A percentile compares a stretch with the other conserved stretches of the same genome.
These are phyloP conservation scores for Niebla homalea DNA, from an alignment of 495 filamentous ascomycete species.

Conservation along the genomic window DNA sequence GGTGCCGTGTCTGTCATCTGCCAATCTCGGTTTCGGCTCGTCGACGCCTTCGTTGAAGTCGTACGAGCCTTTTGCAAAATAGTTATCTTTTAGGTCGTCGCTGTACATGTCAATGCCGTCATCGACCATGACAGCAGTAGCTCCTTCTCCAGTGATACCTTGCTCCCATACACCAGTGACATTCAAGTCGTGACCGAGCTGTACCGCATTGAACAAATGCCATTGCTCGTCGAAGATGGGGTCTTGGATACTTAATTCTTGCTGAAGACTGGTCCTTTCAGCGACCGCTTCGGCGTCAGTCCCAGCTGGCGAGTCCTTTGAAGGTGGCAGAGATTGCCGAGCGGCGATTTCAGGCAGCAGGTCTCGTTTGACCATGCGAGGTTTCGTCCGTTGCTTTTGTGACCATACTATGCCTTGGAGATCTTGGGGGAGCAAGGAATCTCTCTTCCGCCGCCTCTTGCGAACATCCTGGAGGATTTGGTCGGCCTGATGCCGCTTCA, in stretches of 20 bases:
- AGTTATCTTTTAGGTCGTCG: constrained; percentile 80
- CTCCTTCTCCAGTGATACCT: constrained; percentile 83
- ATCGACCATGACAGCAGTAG: constrained; percentile 85
- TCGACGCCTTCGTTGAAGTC: constrained; percentile 81
- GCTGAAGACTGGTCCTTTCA: constrained; percentile 46
- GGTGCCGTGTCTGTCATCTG: constrained; percentile 81
- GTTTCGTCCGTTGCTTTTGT: constrained; percentile 65
- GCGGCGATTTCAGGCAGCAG: constrained; percentile 31
- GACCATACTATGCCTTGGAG: constrained; percentile 66
- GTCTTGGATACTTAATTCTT: constrained; percentile 59
- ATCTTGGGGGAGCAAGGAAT: constrained; percentile 31
- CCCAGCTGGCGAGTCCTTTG: constrained; percentile 8
- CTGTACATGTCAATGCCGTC: constrained; percentile 97
- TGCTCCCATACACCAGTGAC: constrained; percentile 83
- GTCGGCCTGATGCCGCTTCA: constrained; percentile 41
- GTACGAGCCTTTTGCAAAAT: constrained; percentile 81
- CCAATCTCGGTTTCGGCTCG: constrained; percentile 66
- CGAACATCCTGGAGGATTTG: constrained; percentile 44
- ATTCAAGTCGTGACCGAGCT: constrained; percentile 84
- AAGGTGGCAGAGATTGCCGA: constrained; percentile 5
- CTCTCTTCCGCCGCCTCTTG: constrained; percentile 44
- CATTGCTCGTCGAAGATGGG: constrained; percentile 90
- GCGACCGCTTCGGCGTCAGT: constrained; percentile 37
- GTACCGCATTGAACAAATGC: constrained; percentile 79
- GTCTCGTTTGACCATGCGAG: constrained; percentile 62